Base-by-base conservation (phyloP, 2,329 filamentous ascomycete genomes). In the Rhinocladiella similis region DNA sequence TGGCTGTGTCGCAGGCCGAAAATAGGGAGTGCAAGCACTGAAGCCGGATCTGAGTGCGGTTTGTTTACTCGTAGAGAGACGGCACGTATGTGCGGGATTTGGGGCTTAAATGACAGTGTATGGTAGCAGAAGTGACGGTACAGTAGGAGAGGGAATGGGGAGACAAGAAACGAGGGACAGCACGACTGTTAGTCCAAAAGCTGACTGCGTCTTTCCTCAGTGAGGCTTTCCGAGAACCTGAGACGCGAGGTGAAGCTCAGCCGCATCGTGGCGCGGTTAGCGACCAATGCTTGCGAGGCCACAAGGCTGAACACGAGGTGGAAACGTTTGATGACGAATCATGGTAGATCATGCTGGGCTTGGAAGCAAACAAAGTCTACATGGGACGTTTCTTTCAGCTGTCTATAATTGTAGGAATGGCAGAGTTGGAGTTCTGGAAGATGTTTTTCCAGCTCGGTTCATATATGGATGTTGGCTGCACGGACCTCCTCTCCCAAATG, bases 191-290 rank as follows among this genome's bases (percentile, higher is more conserved):
- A 36, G 33, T 19, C 27, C 19, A 50, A 14, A 20, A 22, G 33
- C n/a, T 38, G 33, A 39, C 18, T 12, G 35, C 38, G 35, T 25
- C 20, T 6, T 33, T 9, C 10, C 3, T 25, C 22, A 25, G 22
- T 25, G 22, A 39, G 29, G 29, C 18, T 50, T 14, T 39, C 16
- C 38, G 38, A 5, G 38, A 35, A 25, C 14, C 22, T 27, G 47
- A 41, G 47, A 50, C 47, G 14, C 36, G 47, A 50, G 12, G 13
- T 16, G 47, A 50, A n/a, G 47, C 47, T 50, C 47, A 50, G 47
- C 47, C 47, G 47, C 43, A 46, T 20, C 19, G 43, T 46, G 43
- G 43, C 43, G 43, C 20, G 18, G 43, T 27, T 29, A n/a, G 20
- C 25, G 25, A 46, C 22, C 43, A 46, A 46, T 46, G 43, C 20